Conservation (phyloP, 768 basidiomycete genomes). For the Hortiboletus campestris region DNA sequence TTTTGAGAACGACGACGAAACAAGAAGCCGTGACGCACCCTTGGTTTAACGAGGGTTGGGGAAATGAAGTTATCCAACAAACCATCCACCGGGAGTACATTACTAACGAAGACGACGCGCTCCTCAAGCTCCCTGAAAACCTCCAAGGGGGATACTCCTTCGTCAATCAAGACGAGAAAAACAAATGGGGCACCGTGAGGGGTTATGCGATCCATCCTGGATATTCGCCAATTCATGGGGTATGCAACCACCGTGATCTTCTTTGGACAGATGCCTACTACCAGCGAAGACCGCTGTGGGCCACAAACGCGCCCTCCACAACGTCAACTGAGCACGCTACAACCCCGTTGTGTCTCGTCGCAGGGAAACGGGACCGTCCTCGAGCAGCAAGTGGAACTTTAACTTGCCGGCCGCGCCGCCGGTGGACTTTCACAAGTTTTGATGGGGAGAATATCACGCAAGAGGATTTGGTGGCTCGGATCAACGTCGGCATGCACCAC, state of each 20-base stretch:
- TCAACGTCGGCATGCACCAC: conserved; percentile 69
- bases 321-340: conserved; percentile 66
- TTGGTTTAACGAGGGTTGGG: conserved; percentile 63
- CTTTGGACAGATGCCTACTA: neutral
- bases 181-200: conserved; percentile 55
- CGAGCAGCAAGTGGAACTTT: conserved; percentile 60
- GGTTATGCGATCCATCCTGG: conserved; percentile 66
- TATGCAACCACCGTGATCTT: conserved; percentile 13
- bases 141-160: conserved; percentile 57
- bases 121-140: conserved; percentile 52
- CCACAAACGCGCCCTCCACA: conserved; percentile 56
- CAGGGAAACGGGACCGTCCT: conserved; percentile 61
- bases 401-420: conserved; percentile 55
- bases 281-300: conserved; percentile 49
- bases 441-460: conserved; percentile 62
- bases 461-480: conserved; percentile 64
- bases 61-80: conserved; percentile 51
- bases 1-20: conserved; percentile 48
- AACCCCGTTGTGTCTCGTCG: conserved; percentile 55
- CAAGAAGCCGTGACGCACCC: conserved; percentile 49
- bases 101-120: conserved; percentile 51
- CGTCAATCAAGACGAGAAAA: conserved; percentile 51
- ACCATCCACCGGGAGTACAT: conserved; percentile 48
- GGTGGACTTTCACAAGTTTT: conserved; percentile 61
- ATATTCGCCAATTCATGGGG: conserved; percentile 50